Base-by-base conservation (phyloP, 441 rosid genomes). In the Rhodomyrtus psidioides region DNA sequence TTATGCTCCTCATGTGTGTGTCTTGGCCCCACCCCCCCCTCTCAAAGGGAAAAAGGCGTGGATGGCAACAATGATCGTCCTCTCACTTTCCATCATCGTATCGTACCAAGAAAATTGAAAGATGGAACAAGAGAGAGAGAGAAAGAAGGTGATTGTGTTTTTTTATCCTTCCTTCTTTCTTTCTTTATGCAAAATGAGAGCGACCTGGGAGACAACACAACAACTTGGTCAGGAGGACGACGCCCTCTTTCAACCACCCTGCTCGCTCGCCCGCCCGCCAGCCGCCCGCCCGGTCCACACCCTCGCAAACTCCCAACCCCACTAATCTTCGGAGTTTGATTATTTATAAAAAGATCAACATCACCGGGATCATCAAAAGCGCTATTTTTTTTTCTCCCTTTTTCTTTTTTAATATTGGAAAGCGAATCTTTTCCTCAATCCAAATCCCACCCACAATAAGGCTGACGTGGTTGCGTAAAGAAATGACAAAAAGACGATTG, bases 341-440 rank as follows among this genome's bases (percentile, higher is more conserved):
- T 12, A 65, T 65, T 1, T 12, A 65, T 65, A 34, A 34, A 34
- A 34, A 34, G 51, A 46, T 46, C 51, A 65, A 10, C 34, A 34
- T 21, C 15, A 34, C 79, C 49, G 49, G 79, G 79, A 23, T 65
- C 2, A 49, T 49, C 53, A 8, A 12, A 12, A 0, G 14, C 14
- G 12, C 53, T 2, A 3, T 12, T 49, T 3, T 49, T 12, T 49
- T 55, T 82, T 30, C 12, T 3, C 0, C 12, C 12, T 3, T 53
- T 81, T 39, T 49, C 89, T 84, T 53, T 55, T 89, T 90, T 84
- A 87, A 90, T 89, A 84, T 84, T 5, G 81, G 53, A 49, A 62
- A 62, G 24, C 75, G 87, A 89, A 70, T 3, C 84, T 88, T 14
- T 19, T 19, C 8, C 59, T 46, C 81, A 5, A 28, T 53, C 84